Base-by-base conservation (phyloP, 352 stramenopile species). In the Blastocystis sp. region DNA sequence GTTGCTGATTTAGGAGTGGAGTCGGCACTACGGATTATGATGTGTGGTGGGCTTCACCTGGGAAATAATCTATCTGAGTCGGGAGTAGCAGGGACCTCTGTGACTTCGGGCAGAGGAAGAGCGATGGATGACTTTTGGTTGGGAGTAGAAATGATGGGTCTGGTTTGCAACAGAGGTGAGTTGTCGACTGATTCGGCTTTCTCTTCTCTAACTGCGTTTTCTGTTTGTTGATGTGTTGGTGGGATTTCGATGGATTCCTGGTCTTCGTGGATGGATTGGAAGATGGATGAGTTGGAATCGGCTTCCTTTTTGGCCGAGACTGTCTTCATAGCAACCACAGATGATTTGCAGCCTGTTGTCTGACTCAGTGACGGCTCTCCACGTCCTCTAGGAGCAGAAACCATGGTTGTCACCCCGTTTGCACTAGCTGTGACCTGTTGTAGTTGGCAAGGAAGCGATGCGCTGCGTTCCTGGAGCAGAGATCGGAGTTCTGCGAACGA, bases 321-420 rank as follows among this genome's bases (percentile, higher is more conserved):
- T n/a, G 11, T 59, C 50, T 59, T n/a, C 13, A 80, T 26, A 3
- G 70, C 70, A 13, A 80, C 70, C 11, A 80, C 45, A 26, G 70
- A 80, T 23, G 70, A 80, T 41, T 80, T 80, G 70, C 70, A 80
- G n/a, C 70, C 70, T 18, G 26, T 53, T 20, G 70, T 80, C 70
- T 80, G 70, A 26, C 70, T 80, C 0, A 80, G 70, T 7, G 70
- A 80, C 34, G 55, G 13, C 50, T 80, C 70, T n/a, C 59, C 59
- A 4, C 59, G 59, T 2, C 59, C 26, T 15, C 26, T 68, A 20
- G 59, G 26, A 20, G 26, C 59, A 11, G 26, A 18, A 9, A 68
- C 59, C 50, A 59, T 59, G 11, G 59, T 23, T 9, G 20, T 23
- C 20, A 23, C 59, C 0, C 59, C 20, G 20, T 39, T 37, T 11